Percentiles rank a stretch among this genome's conserved stretches.
Conservation (phyloP, 805 yeast species). For the Kazachstania africana region DNA sequence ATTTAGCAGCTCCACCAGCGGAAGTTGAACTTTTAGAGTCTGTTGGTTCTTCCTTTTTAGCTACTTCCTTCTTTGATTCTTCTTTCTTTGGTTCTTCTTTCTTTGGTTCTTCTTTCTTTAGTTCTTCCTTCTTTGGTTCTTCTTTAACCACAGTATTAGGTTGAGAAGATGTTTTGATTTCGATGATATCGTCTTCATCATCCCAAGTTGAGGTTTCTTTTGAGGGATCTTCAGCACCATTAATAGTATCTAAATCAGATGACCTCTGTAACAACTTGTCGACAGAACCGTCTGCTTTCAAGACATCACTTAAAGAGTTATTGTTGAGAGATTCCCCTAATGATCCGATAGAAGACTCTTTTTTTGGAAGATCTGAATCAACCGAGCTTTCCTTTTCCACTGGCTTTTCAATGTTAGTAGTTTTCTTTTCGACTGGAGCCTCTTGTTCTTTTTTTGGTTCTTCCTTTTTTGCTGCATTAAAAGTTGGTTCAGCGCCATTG, state of each 20-base stretch:
- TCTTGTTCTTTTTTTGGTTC: slow-evolving; percentile 26
- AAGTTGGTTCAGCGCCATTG: slow-evolving; percentile 56
- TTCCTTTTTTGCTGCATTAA: slow-evolving; percentile 25
- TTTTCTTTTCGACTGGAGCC: slow-evolving; percentile 6
- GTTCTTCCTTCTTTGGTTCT: slow-evolving; percentile 6
- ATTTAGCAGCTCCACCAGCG: slow-evolving; percentile 21
- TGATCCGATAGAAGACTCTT: slow-evolving; percentile 55
- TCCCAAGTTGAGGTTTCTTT: slow-evolving; percentile 25
- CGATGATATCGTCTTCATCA: slow-evolving; percentile 18
- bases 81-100: slow-evolving; percentile 7
- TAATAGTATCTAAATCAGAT: slow-evolving; percentile 18
- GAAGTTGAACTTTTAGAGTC: slow-evolving; percentile 6
- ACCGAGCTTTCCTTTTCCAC: slow-evolving; percentile 3
- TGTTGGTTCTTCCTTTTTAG: slow-evolving; percentile 6
- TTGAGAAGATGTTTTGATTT: background rate
- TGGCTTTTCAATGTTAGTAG: slow-evolving; percentile 4
- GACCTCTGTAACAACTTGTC: slow-evolving; percentile 21
- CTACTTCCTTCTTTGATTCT: slow-evolving; percentile 7
- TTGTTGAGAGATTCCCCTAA: slow-evolving; percentile 33
- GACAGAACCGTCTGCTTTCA: slow-evolving; percentile 20
- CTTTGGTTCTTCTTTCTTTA: slow-evolving; percentile 7
- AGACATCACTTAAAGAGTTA: slow-evolving; percentile 11
- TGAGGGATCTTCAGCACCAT: slow-evolving; percentile 27
- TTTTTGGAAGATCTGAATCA: slow-evolving; percentile 5
- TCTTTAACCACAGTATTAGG: slow-evolving; percentile 5